Base-by-base conservation (phyloP, 2,329 filamentous ascomycete genomes). In the Neurospora sp. region DNA sequence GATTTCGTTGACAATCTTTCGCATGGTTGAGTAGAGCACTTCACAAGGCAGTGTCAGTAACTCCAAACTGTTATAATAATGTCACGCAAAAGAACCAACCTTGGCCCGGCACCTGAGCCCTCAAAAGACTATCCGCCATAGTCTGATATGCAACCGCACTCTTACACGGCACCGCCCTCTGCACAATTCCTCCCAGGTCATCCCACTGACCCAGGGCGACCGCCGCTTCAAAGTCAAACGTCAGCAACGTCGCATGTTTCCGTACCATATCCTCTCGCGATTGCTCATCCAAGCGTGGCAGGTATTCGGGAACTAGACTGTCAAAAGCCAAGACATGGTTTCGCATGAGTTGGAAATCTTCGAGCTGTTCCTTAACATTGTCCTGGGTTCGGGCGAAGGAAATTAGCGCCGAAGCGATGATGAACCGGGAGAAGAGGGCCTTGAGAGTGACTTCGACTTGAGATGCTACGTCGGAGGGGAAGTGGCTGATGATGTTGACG, bases 151-250 rank as follows among this genome's bases (percentile, higher is more conserved):
- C 81, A 4, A 77, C 74, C 40, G 83, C 79, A 68, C 82, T 82
- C 19, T 79, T 78, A 70, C 83, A 87, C 0, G 75, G 68, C 6
- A 79, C 79, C 1, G 84, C 83, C 68, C 82, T 84, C 69, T 84
- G 76, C 28, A 96, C 84, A 8, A 93, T 86, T 17, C 81, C 78
- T 5, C 84, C 81, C 1, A 96, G 80, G 43, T 87, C 84, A 62
- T 91, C 86, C 90, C 90, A 96, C 23, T 85, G 83, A 71, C 88
- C 86, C 4, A 96, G 81, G 39, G 83, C 84, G 46, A 91, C 81
- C 0, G 90, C 88, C 2, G 89, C 90, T 80, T 97, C 93, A 72
- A 97, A 91, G 73, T 96, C 91, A 73, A 94, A 92, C 0, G 91
- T 87, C 8, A 93, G 81, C 19, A 97, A 80, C 2, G 88, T 86